Evolutionary conservation across 1,139 yeast genomes (phyloP), one percentile per base, ranked within the genome.

Genomic region (Suhomyces bribrorum): DNA sequence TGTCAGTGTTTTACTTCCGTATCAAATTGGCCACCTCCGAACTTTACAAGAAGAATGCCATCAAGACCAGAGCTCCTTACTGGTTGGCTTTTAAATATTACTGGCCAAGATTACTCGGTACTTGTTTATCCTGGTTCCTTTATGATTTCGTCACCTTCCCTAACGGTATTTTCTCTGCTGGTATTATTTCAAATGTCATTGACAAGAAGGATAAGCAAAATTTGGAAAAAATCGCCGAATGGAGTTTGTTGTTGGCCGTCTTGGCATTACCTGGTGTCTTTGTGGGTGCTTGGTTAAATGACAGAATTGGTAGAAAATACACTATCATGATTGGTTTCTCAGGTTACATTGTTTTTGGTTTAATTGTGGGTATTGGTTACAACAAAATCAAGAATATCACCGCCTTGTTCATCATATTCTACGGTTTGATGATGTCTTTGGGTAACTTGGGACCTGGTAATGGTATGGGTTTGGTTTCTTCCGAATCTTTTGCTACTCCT

Each of bases 381-480:
- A 69, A 68, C 14, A 64, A 73, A 53, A 53, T 79, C 42, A 57
- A 57, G 30, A 67, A 73, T 34, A 77, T 76, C 43, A 63, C 73
- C n/a, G 75, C 79, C 5, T 58, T 78, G 18, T 80, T 80, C 56
- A 73, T 80, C 36, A 59, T 80, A 36, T 75, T 80, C 52, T 80
- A 79, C 54, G 85, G 83, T 22, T 57, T 79, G 20, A 75, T 80
- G 75, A 72, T 71, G 62, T 70, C 76, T 4, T 56, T 66, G 46
- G 89, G 89, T 50, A 83, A 83, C 59, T 66, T 83, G 50, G 92
- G 94, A 4, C 92, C 92, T 4, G 92, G 92, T 48, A 75, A 83
- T 55, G 77, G 77, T 70, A 66, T 84, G 73, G 92, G 92, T 7
- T 69, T 85, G 40, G 65, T 77, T 4, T 74, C 87, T 8, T 75